Base-by-base conservation (phyloP, 169 alveolate genomes). In the Plasmodium gallinaceum region DNA sequence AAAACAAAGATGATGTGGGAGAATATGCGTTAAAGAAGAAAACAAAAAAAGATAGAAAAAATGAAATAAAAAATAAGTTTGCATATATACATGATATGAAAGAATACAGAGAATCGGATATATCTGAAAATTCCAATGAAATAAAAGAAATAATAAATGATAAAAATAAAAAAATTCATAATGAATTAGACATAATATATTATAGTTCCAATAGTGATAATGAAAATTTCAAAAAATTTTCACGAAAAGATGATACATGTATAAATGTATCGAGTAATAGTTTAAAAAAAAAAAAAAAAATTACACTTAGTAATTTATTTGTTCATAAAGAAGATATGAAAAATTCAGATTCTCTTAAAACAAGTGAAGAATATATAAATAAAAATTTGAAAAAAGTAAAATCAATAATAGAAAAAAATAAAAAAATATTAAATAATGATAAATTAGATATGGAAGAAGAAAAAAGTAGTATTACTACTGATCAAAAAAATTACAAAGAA, bases 371-470 rank as follows among this genome's bases (percentile, higher is more conserved):
- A 51, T 64, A 64, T 51, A 86, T 71, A 42, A 66, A 86, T 45
- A 69, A 71, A 86, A 86, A 86, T 69, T 58, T 86, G 39, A 18
- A 71, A 20, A 69, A 46, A 60, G 43, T 86, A 76, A 86, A 64
- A 43, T 45, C 58, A 5, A 61, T 86, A 48, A 42, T 86, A 24
- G 7, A 71, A 42, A 70, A 52, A 43, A 86, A 86, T 70, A 86
- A 74, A 71, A 72, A 86, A 16, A 32, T 9, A 39, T n/a, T 39
- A 66, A 39, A 18, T 7, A 72, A 12, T 62, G 87, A 86, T 24
- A 69, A 45, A 20, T 54, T 61, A 26, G 0, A 42, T 20, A 58
- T 43, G 26, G 72, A 61, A 39, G 66, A 86, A 32, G 92, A 70
- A 18, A 62, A 26, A n/a, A 45, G n/a, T 12, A 54, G 74, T 45